phyloP scores from a whole-genome alignment of 331 rosid species.

The Cydonia oblonga region DNA sequence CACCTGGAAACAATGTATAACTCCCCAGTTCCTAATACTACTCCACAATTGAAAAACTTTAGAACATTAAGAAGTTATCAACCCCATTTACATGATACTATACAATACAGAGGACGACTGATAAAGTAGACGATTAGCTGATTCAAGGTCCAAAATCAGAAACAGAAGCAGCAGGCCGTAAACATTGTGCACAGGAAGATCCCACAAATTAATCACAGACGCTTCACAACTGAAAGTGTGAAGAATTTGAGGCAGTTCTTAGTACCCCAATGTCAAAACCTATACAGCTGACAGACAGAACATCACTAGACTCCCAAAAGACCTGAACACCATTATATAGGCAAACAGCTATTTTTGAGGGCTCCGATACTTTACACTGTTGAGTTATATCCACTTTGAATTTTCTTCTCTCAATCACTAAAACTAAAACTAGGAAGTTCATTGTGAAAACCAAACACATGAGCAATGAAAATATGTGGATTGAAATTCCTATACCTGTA shows the following conservation, averaged over 20 bases:
- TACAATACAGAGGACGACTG: background rate
- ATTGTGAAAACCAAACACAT: background rate
- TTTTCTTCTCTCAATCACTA: background rate
- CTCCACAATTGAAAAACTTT: background rate
- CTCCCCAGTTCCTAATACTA: background rate
- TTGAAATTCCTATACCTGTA: slow-evolving; percentile 32
- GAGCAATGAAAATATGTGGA: slow-evolving; percentile 4
- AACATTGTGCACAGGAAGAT: background rate
- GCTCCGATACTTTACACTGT: background rate
- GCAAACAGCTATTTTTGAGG: background rate
- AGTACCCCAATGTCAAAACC: background rate
- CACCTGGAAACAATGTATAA: background rate
- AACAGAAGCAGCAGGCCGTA: background rate
- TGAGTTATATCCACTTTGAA: background rate
- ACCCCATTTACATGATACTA: background rate
- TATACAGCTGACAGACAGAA: background rate
- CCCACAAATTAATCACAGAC: background rate
- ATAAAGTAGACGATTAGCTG: background rate
- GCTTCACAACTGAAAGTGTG: background rate
- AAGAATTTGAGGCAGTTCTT: background rate
- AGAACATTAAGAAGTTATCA: background rate
- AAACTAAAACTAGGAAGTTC: background rate
- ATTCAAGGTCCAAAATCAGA: background rate
- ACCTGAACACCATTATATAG: background rate
- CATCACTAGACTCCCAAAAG: background rate